Conservation (phyloP, 768 basidiomycete species). For the Hygrocybe punicea region DNA sequence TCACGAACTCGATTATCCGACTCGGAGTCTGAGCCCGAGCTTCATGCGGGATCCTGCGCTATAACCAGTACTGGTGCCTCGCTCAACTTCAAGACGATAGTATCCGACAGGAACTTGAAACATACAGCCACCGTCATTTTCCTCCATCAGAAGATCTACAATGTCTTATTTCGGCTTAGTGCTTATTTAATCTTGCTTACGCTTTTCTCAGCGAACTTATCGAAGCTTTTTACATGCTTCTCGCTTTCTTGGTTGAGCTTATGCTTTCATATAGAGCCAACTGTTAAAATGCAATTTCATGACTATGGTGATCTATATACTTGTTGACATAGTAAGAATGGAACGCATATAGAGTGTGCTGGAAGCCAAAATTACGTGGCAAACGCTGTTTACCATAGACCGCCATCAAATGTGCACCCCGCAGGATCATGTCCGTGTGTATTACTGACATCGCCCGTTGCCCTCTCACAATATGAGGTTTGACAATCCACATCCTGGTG, state of each 20-base stretch:
- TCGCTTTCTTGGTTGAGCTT: neutral
- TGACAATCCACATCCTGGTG: constrained; percentile 29
- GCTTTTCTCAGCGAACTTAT: neutral
- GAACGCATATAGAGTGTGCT: constrained; percentile 16
- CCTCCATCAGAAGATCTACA: constrained; percentile 19
- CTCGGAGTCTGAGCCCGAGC: too few species aligned
- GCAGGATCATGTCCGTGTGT: constrained; percentile 27
- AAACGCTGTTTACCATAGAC: constrained; percentile 8
- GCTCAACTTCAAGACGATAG: too few species aligned
- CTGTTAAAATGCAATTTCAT: constrained; percentile 5
- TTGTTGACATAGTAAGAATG: constrained; percentile 18
- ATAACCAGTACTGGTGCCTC: too few species aligned
- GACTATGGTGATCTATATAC: constrained; percentile 18
- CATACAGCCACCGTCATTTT: constrained; percentile 65
- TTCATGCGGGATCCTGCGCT: too few species aligned
- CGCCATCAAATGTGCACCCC: neutral
- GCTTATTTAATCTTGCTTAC: neutral
- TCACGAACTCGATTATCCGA: too few species aligned
- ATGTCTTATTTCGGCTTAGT: neutral
- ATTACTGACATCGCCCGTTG: neutral
- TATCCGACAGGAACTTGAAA: too few species aligned
- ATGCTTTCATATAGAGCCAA: neutral
- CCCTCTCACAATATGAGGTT: constrained; percentile 8
- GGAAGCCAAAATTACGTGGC: neutral
- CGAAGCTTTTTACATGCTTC: too few species aligned